phyloP scores from a whole-genome alignment of 2,329 filamentous ascomycete species.

The Pseudocercospora pini-densiflorae region DNA sequence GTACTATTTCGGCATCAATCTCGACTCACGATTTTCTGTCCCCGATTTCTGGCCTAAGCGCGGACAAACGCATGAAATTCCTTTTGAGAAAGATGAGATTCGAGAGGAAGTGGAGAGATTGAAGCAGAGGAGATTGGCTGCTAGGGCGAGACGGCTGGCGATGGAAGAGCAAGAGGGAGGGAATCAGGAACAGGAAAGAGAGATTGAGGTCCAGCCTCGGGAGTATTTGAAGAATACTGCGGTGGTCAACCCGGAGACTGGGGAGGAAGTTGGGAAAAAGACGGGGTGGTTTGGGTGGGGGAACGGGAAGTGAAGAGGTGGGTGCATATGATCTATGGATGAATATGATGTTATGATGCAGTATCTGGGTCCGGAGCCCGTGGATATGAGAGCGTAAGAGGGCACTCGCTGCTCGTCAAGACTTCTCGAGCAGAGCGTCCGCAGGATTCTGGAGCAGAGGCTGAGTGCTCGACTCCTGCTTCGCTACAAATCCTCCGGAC shows the following conservation, averaged over 20 bases:
- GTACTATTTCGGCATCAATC: slow-evolving; percentile 99
- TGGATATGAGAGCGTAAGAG: no score
- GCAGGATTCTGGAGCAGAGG: neutral
- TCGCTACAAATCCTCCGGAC: neutral
- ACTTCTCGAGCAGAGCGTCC: neutral
- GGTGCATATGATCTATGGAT: neutral
- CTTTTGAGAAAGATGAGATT: slow-evolving; percentile 81
- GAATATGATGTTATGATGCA: no score
- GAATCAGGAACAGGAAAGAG: slow-evolving; percentile 14
- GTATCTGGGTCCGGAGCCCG: no score
- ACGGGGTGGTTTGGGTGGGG: slow-evolving; percentile 21
- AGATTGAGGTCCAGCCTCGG: slow-evolving; percentile 11
- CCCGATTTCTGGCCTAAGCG: slow-evolving; percentile 92
- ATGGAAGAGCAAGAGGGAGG: slow-evolving; percentile 40
- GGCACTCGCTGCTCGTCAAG: neutral
- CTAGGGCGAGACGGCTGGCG: slow-evolving; percentile 54
- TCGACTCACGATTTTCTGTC: slow-evolving; percentile 87
- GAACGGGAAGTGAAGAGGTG: slow-evolving; percentile 17
- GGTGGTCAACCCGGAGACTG: neutral
- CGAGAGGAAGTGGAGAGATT: slow-evolving; percentile 77
- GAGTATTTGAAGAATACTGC: slow-evolving; percentile 16
- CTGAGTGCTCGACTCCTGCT: neutral
- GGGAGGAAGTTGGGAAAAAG: slow-evolving; percentile 10
- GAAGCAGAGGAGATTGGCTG: slow-evolving; percentile 55
- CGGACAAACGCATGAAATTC: slow-evolving; percentile 75